phyloP scores from a whole-genome alignment of 352 stramenopile species.

The Pythium monospermum region DNA sequence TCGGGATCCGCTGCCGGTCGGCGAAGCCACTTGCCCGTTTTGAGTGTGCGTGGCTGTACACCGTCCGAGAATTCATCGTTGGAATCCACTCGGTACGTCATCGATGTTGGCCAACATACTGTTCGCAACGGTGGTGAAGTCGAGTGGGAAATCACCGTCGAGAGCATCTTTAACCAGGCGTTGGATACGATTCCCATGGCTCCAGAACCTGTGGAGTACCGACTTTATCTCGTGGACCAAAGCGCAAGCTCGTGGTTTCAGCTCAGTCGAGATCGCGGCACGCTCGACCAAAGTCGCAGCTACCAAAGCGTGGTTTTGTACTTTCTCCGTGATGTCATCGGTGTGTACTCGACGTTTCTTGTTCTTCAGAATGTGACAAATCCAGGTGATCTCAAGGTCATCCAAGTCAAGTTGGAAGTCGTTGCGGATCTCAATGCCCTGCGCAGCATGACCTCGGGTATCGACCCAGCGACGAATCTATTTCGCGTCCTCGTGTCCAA shows the following conservation, averaged over 20 bases:
- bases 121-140: slow-evolving; percentile 83
- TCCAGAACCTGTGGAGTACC: slow-evolving; percentile 70
- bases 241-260: slow-evolving; percentile 77
- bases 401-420: slow-evolving; percentile 81
- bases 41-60: slow-evolving; percentile 76
- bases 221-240: slow-evolving; percentile 64
- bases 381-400: slow-evolving; percentile 81
- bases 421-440: slow-evolving; percentile 83
- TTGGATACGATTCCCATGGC: slow-evolving; percentile 22
- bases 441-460: slow-evolving; percentile 68
- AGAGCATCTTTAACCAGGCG: slow-evolving; percentile 55
- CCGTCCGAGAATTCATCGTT: slow-evolving; percentile 78
- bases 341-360: slow-evolving; percentile 83
- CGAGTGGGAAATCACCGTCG: slow-evolving; percentile 87
- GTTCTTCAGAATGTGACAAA: slow-evolving; percentile 83
- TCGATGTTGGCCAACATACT: slow-evolving; percentile 84
- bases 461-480: slow-evolving; percentile 65
- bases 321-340: slow-evolving; percentile 74
- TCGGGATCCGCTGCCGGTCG: slow-evolving; percentile 27
- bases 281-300: slow-evolving; percentile 56
- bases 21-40: slow-evolving; percentile 49
- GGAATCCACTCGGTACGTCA: slow-evolving; percentile 78
- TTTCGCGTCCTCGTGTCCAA: slow-evolving; percentile 86
- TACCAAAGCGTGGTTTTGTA: slow-evolving; percentile 85
- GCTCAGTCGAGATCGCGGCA: slow-evolving; percentile 73